Conservation (phyloP, 2,329 filamentous ascomycete species). For the Pyrenochaeta sp. region DNA sequence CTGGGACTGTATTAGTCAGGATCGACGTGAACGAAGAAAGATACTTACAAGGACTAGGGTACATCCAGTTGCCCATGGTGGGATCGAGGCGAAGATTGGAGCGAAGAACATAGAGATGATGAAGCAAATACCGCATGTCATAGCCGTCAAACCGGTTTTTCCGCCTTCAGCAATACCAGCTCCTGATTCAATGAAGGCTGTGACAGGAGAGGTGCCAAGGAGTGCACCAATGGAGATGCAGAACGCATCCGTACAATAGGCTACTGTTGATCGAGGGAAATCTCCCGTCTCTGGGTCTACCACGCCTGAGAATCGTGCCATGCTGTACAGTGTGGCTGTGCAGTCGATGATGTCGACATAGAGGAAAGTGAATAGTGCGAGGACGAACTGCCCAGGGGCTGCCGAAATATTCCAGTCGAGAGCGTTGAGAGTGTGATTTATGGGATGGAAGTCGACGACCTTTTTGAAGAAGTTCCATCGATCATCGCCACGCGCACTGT, state of each 20-base stretch:
- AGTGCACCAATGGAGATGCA: slow-evolving; percentile 83
- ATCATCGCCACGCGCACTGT: slow-evolving; percentile 71
- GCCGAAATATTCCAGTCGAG: slow-evolving; percentile 76
- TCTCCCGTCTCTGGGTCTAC: slow-evolving; percentile 84
- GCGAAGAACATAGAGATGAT: slow-evolving; percentile 90
- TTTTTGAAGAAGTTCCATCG: slow-evolving; percentile 86
- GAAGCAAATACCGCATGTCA: slow-evolving; percentile 82
- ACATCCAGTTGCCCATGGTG: slow-evolving; percentile 87
- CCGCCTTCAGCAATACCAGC: slow-evolving; percentile 89
- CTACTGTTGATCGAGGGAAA: slow-evolving; percentile 84
- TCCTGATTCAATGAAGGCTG: slow-evolving; percentile 86
- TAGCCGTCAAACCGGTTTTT: slow-evolving; percentile 81
- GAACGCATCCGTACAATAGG: slow-evolving; percentile 84
- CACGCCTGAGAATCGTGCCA: slow-evolving; percentile 83
- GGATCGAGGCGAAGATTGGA: slow-evolving; percentile 88
- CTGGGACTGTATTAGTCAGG: slow-evolving; percentile 30
- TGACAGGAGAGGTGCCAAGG: slow-evolving; percentile 81
- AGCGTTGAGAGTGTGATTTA: slow-evolving; percentile 72
- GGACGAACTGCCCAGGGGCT: slow-evolving; percentile 76
- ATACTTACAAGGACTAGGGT: slow-evolving; percentile 76
- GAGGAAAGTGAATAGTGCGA: slow-evolving; percentile 87
- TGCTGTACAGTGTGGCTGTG: slow-evolving; percentile 86
- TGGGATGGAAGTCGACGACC: slow-evolving; percentile 82
- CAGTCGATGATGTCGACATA: slow-evolving; percentile 91
- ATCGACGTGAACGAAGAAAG: background rate